phyloP scores from a whole-genome alignment of 768 basidiomycete genomes.

The Auriscalpium microsporum region DNA sequence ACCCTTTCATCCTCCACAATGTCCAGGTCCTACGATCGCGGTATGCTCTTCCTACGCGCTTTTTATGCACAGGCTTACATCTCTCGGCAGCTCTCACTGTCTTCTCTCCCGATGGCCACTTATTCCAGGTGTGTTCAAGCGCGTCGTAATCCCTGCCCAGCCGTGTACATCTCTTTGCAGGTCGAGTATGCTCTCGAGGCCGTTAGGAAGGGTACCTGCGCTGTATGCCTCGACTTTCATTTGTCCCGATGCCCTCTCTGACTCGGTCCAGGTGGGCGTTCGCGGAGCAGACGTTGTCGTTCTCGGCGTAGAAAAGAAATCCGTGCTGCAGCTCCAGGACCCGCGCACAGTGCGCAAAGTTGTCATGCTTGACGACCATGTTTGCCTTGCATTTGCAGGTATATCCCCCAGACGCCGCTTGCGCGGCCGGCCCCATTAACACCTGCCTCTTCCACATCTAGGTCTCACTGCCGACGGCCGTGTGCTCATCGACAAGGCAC shows the following conservation, averaged over 20 bases:
- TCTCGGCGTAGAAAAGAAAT: conserved; percentile 98
- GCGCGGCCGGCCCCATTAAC: conserved; percentile 2
- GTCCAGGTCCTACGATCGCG: conserved; percentile 98
- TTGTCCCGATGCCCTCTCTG: background rate
- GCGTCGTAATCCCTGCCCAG: background rate
- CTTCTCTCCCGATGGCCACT: conserved; percentile 97
- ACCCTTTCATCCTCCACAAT: conserved; percentile 29
- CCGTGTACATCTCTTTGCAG: conserved; percentile 35
- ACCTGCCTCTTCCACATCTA: conserved; percentile 24
- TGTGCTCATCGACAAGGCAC: conserved; percentile 95
- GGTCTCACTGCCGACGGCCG: conserved; percentile 97
- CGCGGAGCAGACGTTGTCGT: conserved; percentile 93
- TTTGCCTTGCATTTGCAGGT: conserved; percentile 98
- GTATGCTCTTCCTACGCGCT: conserved; percentile 32
- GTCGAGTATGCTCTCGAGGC: conserved; percentile 99
- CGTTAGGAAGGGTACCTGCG: conserved; percentile 94
- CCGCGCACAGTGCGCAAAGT: conserved; percentile 96
- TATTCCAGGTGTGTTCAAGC: conserved; percentile 71
- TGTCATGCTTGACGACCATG: conserved; percentile 95
- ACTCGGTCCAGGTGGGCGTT: conserved; percentile 71
- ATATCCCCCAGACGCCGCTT: conserved; percentile 17
- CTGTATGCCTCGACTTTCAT: conserved; percentile 44
- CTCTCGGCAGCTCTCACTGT: conserved; percentile 74
- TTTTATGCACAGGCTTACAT: conserved; percentile 1
- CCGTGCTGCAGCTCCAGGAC: conserved; percentile 93